Evolutionary conservation across 768 basidiomycete genomes (phyloP), one percentile per base, ranked within the genome.

Genomic region (Favolaschia claudopus): DNA sequence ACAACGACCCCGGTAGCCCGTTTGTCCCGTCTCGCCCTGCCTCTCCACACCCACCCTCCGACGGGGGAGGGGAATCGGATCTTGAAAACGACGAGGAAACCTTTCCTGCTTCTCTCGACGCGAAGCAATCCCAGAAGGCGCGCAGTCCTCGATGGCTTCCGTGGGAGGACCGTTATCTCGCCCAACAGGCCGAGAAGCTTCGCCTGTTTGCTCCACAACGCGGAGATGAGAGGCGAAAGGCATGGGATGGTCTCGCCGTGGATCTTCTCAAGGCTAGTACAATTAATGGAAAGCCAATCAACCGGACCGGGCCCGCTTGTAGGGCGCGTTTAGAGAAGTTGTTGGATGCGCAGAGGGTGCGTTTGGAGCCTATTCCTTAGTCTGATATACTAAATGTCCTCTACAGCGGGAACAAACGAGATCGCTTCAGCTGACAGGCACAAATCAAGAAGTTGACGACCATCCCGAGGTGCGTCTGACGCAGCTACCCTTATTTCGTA

Each of bases 391-490:
- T n/a, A n/a, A n/a, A n/a, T n/a, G n/a, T n/a, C n/a, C n/a, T 47
- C 29, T 38, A 12, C 25, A 58, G 56, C 31, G 38, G 22, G 56
- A 58, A 20, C 28, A 58, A 29, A 58, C 55, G 7, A 33, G 55
- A 13, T 58, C 55, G 20, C 32, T 36, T 4, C 54, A 56, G 46
- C 48, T 49, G 25, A 57, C 55, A 15, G 55, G 46, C 3, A 58
- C 56, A 22, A 24, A 39, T 27, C 47, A 58, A 24, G 56, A 58
- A 36, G 48, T 58, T 9, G 38, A 58, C 29, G 36, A 39, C 7
- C 57, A 58, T 29, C 34, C 52, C 8, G 47, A 51, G 49, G 47
- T 51, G 22, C 9, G 38, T 15, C 8, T 32, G 42, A n/a, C 45
- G 27, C 8, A 5, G 6, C 43, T 31, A 9, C 10, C 37, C 10